Percentiles rank a stretch among this genome's conserved stretches.
Evolutionary conservation across 352 stramenopile species (phyloP).

Genomic region (Pythium pyrilobum): DNA sequence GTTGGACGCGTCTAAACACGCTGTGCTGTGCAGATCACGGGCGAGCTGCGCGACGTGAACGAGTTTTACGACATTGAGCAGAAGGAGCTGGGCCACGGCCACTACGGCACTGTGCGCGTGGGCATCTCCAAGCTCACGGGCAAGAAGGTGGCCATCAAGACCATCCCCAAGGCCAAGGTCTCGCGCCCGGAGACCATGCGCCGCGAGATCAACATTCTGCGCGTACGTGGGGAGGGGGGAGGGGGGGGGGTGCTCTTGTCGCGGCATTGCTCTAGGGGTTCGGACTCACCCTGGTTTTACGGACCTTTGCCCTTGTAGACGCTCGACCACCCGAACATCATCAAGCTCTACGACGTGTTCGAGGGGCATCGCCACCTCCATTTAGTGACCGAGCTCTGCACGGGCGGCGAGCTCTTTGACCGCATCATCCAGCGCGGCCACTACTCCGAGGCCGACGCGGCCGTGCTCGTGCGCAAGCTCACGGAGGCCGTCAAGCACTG

Average conservation of each 20-base stretch:
- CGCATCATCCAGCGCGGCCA: conserved; percentile 88
- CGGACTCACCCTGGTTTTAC: neutral
- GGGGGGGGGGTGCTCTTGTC: no score
- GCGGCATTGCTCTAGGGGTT: no score
- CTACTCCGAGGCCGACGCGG: conserved; percentile 97
- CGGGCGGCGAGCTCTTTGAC: conserved; percentile 95
- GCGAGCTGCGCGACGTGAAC: conserved; percentile 77
- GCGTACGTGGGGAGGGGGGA: conserved; percentile 35
- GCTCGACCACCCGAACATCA: conserved; percentile 97
- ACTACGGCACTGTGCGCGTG: conserved; percentile 97
- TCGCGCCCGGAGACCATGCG: conserved; percentile 94
- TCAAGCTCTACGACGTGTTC: conserved; percentile 96
- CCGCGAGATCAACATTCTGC: conserved; percentile 90
- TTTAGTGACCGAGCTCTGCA: conserved; percentile 97
- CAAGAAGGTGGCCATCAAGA: conserved; percentile 98
- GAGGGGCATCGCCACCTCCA: conserved; percentile 97
- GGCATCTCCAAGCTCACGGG: conserved; percentile 92
- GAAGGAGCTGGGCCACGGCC: conserved; percentile 85
- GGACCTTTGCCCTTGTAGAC: conserved; percentile 30
- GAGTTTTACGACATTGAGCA: conserved; percentile 86
- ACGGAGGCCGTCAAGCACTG: conserved; percentile 96
- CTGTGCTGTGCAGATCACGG: conserved; percentile 67
- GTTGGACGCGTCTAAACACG: neutral
- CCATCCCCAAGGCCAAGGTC: conserved; percentile 97
- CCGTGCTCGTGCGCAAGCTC: conserved; percentile 95